Evolutionary conservation across 2,329 filamentous ascomycete genomes (phyloP).

Genomic region (Pseudovirgaria hyperparasitica): DNA sequence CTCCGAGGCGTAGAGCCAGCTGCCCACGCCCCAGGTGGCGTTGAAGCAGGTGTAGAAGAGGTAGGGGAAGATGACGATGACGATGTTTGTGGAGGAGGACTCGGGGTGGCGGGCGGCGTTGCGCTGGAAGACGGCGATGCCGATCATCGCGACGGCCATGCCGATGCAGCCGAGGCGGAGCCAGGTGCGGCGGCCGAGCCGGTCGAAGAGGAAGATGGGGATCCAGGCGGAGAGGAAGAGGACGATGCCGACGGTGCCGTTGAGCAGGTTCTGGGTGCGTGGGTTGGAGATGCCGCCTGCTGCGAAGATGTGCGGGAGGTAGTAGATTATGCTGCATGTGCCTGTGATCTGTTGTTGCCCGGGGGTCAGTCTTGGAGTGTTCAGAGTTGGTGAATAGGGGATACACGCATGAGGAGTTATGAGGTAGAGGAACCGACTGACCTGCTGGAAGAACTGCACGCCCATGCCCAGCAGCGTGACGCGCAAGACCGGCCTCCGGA

Average conservation of each 20-base stretch:
- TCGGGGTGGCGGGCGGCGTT: not conserved
- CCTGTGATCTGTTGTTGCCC: conserved; percentile 35
- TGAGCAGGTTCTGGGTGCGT: conserved; percentile 19
- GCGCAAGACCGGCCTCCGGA: too few relatives aligned
- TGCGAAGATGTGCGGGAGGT: conserved; percentile 29
- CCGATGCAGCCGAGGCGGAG: conserved; percentile 35
- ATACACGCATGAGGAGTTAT: conserved; percentile 38
- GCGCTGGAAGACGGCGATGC: conserved; percentile 31
- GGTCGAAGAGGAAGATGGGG: conserved; percentile 31
- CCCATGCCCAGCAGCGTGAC: too few relatives aligned
- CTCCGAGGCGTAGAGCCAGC: conserved; percentile 34
- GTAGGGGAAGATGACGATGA: conserved; percentile 39
- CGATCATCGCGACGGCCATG: conserved; percentile 35
- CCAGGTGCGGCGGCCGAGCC: conserved; percentile 37
- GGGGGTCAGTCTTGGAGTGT: too few relatives aligned
- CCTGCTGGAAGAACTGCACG: conserved; percentile 32
- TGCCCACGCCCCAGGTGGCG: conserved; percentile 35
- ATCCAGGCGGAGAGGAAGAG: conserved; percentile 29
- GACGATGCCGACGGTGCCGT: conserved; percentile 26
- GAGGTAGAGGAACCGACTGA: conserved; percentile 31
- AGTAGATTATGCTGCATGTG: conserved; percentile 36
- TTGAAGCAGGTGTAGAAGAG: conserved; percentile 41
- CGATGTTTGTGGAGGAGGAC: conserved; percentile 5
- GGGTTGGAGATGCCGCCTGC: conserved; percentile 39
- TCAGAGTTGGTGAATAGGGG: conserved; percentile 37